Evolutionary conservation across 1,284 basidiomycete species (phyloP).

Genomic region (Boletellus deceptivus): DNA sequence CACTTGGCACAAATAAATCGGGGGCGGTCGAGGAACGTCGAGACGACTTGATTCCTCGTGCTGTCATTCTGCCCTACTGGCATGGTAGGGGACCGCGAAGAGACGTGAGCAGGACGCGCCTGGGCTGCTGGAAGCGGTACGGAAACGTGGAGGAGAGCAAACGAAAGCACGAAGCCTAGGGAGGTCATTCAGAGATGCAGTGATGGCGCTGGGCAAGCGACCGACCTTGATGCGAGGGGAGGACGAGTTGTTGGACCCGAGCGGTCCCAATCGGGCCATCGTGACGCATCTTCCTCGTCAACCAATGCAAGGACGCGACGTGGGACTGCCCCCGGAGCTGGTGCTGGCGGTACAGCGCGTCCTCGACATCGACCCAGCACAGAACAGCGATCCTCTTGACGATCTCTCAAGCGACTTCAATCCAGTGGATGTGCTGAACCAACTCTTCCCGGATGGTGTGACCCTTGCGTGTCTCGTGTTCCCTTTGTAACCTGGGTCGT

Average conservation of each 20-base stretch:
- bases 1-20: conserved; percentile 64
- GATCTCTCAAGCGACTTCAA: conserved; percentile 57
- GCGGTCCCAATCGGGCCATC: conserved; percentile 11
- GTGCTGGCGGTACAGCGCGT: conserved; percentile 66
- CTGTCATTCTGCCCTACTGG: conserved; percentile 35
- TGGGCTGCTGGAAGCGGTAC: not conserved
- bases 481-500: conserved; percentile 1
- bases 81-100: conserved; percentile 12
- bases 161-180: conserved; percentile 20
- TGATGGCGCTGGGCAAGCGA: not conserved
- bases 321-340: conserved; percentile 63
- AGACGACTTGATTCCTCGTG: conserved; percentile 51
- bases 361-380: conserved; percentile 49
- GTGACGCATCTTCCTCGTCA: not conserved
- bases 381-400: conserved; percentile 54
- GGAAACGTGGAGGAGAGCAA: conserved; percentile 11
- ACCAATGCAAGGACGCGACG: conserved; percentile 31
- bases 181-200: conserved; percentile 12
- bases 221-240: not conserved
- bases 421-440: conserved; percentile 61
- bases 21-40: conserved; percentile 57
- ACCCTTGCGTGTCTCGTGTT: not conserved
- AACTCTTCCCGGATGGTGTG: conserved; percentile 75
- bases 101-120: not conserved
- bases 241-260: not conserved